Conservation (phyloP, 1,139 yeast species). For the Kodamaea anthophila region DNA sequence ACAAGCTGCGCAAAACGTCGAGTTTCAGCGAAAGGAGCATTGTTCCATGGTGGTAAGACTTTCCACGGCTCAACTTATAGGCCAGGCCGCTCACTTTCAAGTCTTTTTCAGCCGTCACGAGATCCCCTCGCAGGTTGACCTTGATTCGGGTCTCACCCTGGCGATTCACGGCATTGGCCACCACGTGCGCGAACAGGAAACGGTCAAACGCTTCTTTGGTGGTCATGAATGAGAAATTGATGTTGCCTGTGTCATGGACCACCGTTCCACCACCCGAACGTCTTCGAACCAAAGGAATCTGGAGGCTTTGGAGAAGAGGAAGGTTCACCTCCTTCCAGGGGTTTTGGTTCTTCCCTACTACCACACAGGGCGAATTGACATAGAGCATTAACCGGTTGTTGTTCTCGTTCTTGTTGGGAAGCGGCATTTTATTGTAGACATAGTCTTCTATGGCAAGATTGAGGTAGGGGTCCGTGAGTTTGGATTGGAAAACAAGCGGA, state of each 20-base stretch:
- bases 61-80: slow-evolving; percentile 74
- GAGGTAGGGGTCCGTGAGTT: slow-evolving; percentile 56
- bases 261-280: slow-evolving; percentile 96
- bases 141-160: slow-evolving; percentile 16
- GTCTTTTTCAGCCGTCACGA: slow-evolving; percentile 35
- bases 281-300: slow-evolving; percentile 71
- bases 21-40: slow-evolving; percentile 74
- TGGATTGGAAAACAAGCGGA: slow-evolving; percentile 39
- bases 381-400: slow-evolving; percentile 62
- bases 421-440: slow-evolving; percentile 61
- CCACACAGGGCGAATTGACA: slow-evolving; percentile 77
- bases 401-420: slow-evolving; percentile 13
- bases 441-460: slow-evolving; percentile 83
- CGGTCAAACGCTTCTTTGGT: slow-evolving; percentile 63
- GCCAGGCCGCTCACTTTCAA: slow-evolving; percentile 87
- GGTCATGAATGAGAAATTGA: slow-evolving; percentile 79
- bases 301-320: slow-evolving; percentile 44
- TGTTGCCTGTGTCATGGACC: slow-evolving; percentile 90
- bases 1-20: slow-evolving; percentile 47
- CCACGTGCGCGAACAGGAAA: slow-evolving; percentile 49
- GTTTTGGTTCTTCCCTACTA: slow-evolving; percentile 93
- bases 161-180: slow-evolving; percentile 46
- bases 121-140: slow-evolving; percentile 76
- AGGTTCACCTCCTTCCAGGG: slow-evolving; percentile 86
- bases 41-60: slow-evolving; percentile 93